Percentiles rank a stretch among this genome's conserved stretches.
Evolutionary conservation across 768 basidiomycete species (phyloP).

Genomic region (Calocybe indica): DNA sequence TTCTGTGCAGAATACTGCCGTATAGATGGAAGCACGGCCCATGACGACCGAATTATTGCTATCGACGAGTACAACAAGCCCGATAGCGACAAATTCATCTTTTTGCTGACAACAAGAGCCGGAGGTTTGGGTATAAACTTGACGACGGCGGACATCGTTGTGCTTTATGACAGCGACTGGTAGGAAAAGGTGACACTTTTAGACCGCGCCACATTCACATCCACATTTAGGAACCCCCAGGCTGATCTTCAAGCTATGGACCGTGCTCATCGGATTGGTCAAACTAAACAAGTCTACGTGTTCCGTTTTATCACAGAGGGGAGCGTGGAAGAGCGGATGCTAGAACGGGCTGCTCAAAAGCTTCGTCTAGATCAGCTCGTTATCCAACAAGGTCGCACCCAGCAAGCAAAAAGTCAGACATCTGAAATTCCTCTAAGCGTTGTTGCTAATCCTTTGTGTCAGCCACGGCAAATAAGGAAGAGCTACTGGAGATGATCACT

Average conservation of each 20-base stretch:
- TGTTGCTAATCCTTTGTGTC: constrained; percentile 3
- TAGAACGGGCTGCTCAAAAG: constrained; percentile 94
- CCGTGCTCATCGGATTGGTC: constrained; percentile 92
- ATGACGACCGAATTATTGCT: constrained; percentile 91
- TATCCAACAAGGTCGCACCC: constrained; percentile 90
- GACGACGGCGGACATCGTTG: constrained; percentile 91
- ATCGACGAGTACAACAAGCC: constrained; percentile 99
- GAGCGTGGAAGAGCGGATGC: constrained; percentile 92
- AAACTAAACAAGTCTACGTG: constrained; percentile 96
- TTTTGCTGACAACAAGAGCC: constrained; percentile 92
- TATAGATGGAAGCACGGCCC: constrained; percentile 92
- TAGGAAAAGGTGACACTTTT: constrained; percentile 19
- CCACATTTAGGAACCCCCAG: constrained; percentile 82
- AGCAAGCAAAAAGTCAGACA: constrained; percentile 65
- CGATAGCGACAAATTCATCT: constrained; percentile 92
- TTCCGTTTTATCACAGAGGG: constrained; percentile 96
- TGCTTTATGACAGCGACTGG: constrained; percentile 97
- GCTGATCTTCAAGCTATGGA: constrained; percentile 99
- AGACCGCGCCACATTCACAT: constrained; percentile 1
- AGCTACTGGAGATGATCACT: constrained; percentile 95
- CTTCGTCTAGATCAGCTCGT: constrained; percentile 92
- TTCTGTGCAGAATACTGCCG: constrained; percentile 77
- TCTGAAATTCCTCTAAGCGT: neutral
- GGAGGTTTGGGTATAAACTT: constrained; percentile 97
- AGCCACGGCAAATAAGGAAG: constrained; percentile 94